Evolutionary conservation across 306 rosid species (phyloP).

Genomic region (Quercus cerris): DNA sequence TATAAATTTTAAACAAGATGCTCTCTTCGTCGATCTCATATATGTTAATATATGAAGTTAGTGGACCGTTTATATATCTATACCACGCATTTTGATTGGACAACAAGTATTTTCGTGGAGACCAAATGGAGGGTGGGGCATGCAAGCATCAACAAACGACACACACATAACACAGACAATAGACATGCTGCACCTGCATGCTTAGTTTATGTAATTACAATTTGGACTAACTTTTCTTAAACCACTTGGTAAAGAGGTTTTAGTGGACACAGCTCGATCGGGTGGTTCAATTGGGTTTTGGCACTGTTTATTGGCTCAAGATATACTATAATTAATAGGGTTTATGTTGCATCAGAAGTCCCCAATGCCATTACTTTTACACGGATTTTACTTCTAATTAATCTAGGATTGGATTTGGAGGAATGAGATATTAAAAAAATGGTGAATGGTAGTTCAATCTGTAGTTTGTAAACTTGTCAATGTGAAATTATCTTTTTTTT

Average conservation of each 20-base stretch:
- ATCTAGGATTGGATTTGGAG: no score
- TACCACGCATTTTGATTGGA: not conserved
- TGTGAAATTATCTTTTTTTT: not conserved
- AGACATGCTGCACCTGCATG: not conserved
- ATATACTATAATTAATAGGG: not conserved
- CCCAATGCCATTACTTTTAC: no score
- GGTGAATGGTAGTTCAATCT: no score
- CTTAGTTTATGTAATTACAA: not conserved
- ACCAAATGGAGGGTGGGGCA: constrained; percentile 16
- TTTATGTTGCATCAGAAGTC: no score
- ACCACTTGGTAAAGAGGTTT: not conserved
- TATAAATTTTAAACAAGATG: not conserved
- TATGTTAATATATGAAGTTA: not conserved
- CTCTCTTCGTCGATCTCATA: not conserved
- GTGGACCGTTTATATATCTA: not conserved
- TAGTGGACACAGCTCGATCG: not conserved
- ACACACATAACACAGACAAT: not conserved
- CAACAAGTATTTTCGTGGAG: not conserved
- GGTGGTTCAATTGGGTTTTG: not conserved
- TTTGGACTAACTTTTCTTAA: not conserved
- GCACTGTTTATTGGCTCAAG: not conserved
- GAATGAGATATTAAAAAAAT: no score
- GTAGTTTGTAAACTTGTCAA: not conserved
- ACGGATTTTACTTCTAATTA: no score
- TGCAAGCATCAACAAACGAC: constrained; percentile 1